Percentiles rank a stretch among this genome's conserved stretches.
phyloP scores from a whole-genome alignment of 441 rosid genomes.

The Populus hybrid region DNA sequence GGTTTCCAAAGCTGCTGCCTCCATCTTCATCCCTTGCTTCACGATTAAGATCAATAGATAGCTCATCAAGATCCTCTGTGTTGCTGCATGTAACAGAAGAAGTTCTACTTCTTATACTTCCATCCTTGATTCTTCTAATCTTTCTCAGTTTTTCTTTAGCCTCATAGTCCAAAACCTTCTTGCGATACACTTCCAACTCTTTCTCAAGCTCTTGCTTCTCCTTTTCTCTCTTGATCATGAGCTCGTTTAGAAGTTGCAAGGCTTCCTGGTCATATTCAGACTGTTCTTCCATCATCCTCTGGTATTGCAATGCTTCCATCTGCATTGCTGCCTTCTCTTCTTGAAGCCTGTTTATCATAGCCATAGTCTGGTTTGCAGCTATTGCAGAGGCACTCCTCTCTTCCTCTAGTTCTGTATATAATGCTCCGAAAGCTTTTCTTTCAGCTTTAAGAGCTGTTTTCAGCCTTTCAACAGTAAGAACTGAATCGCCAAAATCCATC shows the following conservation, averaged over 20 bases:
- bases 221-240: conserved; percentile 71
- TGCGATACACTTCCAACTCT: conserved; percentile 65
- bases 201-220: conserved; percentile 80
- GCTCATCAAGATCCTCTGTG: conserved; percentile 39
- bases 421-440: conserved; percentile 53
- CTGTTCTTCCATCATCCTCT: conserved; percentile 98
- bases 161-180: conserved; percentile 61
- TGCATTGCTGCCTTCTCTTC: conserved; percentile 98
- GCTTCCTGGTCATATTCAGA: conserved; percentile 96
- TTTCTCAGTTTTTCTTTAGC: conserved; percentile 48
- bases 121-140: conserved; percentile 35
- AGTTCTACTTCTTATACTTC: conserved; percentile 38
- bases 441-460: conserved; percentile 57
- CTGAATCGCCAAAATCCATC: conserved; percentile 47
- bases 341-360: conserved; percentile 92
- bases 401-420: conserved; percentile 83
- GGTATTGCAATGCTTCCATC: conserved; percentile 97
- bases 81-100: conserved; percentile 32
- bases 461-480: conserved; percentile 55
- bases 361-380: conserved; percentile 94
- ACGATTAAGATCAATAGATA: conserved; percentile 46
- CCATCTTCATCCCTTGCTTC: conserved; percentile 42
- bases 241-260: conserved; percentile 76
- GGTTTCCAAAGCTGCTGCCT: conserved; percentile 15
- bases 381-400: conserved; percentile 94